Evolutionary conservation across 495 filamentous ascomycete species (phyloP), one percentile per base, ranked within the genome.

Genomic region (Bacidia rubella): DNA sequence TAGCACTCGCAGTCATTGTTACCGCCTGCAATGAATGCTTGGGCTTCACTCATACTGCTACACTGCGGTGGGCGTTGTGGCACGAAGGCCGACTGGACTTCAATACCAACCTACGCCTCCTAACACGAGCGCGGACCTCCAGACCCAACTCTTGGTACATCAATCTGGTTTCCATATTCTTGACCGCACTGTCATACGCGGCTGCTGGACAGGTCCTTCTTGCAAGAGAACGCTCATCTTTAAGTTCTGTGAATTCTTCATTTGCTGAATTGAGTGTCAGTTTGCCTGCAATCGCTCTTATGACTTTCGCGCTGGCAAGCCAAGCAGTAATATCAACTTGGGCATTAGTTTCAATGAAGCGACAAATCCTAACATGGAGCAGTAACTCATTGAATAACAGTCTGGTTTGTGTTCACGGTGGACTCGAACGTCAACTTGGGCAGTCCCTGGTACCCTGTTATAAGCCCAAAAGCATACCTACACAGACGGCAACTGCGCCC

Each of bases 321-420:
- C 66, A 70, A 24, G 62, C 66, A 43, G 47, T 55, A 27, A 53
- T 71, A 12, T 57, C 66, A 2, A 68, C 60, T 9, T 70, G 66
- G 68, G 56, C 64, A 12, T 39, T 71, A 2, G 21, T 62, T 39
- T 47, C 11, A 3, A 27, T 32, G 17, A 29, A 39, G 21, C 3
- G 22, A 21, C 24, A 19, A n/a, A 66, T 57, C 52, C 63, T 53
- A 25, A 60, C 56, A 3, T 68, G 64, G 61, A 63, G 38, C 44
- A 59, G 57, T 19, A 58, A 49, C 60, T 65, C 39, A 22, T 50
- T 58, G 40, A 63, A 55, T 57, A 63, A 52, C 54, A 67, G 56
- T 21, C 40, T 52, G 11, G 62, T 62, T 2, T 56, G 40, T 50
- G 55, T 46, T 51, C 68, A 2, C 56, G 57, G 23, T 12, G 17